Evolutionary conservation across 2,329 filamentous ascomycete species (phyloP).

Genomic region (Botrytis elliptica): DNA sequence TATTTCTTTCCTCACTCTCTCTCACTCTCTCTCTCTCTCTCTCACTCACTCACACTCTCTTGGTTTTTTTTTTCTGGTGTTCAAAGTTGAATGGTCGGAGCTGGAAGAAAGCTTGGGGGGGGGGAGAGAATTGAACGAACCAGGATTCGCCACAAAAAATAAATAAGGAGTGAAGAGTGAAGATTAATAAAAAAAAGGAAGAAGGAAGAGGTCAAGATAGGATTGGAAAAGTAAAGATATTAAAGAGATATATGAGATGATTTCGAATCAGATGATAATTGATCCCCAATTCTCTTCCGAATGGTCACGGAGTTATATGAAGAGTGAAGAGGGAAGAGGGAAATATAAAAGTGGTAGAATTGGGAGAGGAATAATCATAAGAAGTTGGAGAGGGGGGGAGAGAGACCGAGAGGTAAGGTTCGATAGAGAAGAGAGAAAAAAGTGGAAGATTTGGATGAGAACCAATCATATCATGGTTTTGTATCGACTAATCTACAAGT

Average conservation of each 20-base stretch:
- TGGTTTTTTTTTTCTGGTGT: neutral
- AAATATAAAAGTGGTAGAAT: neutral
- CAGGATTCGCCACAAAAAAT: neutral
- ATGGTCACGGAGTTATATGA: neutral
- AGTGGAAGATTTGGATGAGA: neutral
- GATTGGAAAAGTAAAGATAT: neutral
- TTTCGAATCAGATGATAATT: slow-evolving; percentile 3
- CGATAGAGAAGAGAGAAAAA: neutral
- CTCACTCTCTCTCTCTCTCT: neutral
- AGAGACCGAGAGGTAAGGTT: neutral
- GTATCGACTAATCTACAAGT: neutral
- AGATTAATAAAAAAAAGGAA: neutral
- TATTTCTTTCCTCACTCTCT: neutral
- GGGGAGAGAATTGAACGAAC: neutral
- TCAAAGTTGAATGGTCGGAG: neutral
- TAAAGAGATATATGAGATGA: neutral
- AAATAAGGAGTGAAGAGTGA: neutral
- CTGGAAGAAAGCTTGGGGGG: neutral
- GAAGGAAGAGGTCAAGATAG: neutral
- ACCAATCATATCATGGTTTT: neutral
- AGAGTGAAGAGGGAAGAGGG: neutral
- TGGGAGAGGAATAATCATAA: neutral
- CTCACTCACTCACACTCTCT: neutral
- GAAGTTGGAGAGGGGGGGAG: neutral
- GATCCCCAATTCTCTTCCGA: neutral